A percentile compares a stretch with the other conserved stretches of the same genome.
Conservation (phyloP, 768 basidiomycete species). For the Ephemerocybe angulata region DNA sequence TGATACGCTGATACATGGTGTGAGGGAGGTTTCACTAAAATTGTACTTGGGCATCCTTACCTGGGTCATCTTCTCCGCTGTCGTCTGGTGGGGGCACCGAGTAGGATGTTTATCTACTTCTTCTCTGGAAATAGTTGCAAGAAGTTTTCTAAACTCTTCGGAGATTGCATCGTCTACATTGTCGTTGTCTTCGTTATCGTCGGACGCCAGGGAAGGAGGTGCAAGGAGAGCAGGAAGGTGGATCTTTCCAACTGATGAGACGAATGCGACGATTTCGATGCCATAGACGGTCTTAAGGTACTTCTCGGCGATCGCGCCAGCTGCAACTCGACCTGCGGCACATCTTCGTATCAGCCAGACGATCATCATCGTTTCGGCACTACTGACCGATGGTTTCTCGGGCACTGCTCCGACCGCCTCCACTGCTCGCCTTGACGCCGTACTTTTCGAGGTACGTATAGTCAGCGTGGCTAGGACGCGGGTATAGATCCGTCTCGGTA, state of each 20-base stretch:
- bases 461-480: conserved; percentile 95
- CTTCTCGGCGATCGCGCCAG: conserved; percentile 96
- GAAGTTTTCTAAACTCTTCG: conserved; percentile 76
- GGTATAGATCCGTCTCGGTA: conserved; percentile 96
- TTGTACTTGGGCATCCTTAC: conserved; percentile 34
- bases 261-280: conserved; percentile 95
- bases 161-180: conserved; percentile 72
- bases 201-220: conserved; percentile 34
- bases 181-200: conserved; percentile 51
- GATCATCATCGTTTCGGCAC: neutral
- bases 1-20: conserved; percentile 65
- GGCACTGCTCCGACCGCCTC: conserved; percentile 92
- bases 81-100: conserved; percentile 87
- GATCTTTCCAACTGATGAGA: conserved; percentile 93
- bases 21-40: conserved; percentile 2
- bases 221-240: conserved; percentile 59
- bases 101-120: conserved; percentile 86
- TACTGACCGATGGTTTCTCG: conserved; percentile 89
- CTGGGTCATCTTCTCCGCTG: conserved; percentile 87
- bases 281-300: conserved; percentile 86
- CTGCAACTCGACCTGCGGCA: conserved; percentile 82
- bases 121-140: conserved; percentile 76
- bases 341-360: neutral
- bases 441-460: conserved; percentile 98
- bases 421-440: conserved; percentile 94